These are phyloP conservation scores for Podospora fimiseda DNA, from an alignment of 495 filamentous ascomycete genomes.

Conservation along the genomic window DNA sequence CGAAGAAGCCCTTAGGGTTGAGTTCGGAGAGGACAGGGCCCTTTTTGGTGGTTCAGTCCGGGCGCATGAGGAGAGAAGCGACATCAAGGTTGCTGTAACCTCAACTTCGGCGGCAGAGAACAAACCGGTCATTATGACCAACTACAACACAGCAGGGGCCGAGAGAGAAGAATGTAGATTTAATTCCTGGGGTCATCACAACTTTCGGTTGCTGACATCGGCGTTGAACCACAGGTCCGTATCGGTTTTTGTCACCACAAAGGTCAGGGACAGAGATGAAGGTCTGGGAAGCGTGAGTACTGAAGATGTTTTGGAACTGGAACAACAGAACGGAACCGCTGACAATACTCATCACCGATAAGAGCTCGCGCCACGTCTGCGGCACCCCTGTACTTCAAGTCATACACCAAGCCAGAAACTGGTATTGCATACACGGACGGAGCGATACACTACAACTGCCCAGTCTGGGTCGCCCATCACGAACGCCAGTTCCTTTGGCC, in stretches of 20 bases:
- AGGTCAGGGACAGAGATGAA: slow-evolving; percentile 37
- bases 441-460: slow-evolving; percentile 43
- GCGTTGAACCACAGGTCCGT: slow-evolving; percentile 15
- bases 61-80: slow-evolving; percentile 8
- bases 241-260: slow-evolving; percentile 42
- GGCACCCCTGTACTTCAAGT: slow-evolving; percentile 42
- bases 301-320: no score
- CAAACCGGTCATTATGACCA: slow-evolving; percentile 40
- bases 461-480: slow-evolving; percentile 37
- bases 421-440: slow-evolving; percentile 39
- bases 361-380: slow-evolving; percentile 44
- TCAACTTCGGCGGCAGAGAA: slow-evolving; percentile 33
- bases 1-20: slow-evolving; percentile 24
- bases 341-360: neutral
- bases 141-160: slow-evolving; percentile 38
- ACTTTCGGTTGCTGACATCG: neutral
- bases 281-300: slow-evolving; percentile 44
- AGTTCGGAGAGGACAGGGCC: slow-evolving; percentile 26
- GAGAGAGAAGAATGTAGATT: slow-evolving; percentile 2
- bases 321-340: neutral
- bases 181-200: neutral
- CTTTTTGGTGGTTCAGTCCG: slow-evolving; percentile 34
- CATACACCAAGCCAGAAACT: slow-evolving; percentile 34
- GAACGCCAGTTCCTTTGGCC: slow-evolving; percentile 46
- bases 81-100: slow-evolving; percentile 43